Evolutionary conservation across 225 moss, liverwort and hornwort species (phyloP), one percentile per base, ranked within the genome.

Genomic region (Polytrichum formosum): DNA sequence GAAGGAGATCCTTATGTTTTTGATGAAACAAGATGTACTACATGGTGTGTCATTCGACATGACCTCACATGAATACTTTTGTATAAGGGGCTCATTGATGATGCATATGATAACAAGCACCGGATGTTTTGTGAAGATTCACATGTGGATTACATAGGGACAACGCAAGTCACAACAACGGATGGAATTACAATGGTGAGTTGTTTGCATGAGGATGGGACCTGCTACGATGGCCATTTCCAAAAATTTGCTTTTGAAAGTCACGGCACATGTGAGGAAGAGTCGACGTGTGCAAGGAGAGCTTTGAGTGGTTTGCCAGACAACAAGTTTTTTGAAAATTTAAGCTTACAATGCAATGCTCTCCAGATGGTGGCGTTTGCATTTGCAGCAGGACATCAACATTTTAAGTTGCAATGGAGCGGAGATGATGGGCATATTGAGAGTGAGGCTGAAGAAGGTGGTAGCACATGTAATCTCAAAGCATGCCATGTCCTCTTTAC

Each of bases 21-120:
- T 4, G 3, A 71, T 18, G 61, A 5, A 4, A 18, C 20, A 9
- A 16, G 2, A 18, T 27, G 26, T 26, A 61, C 19, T 0, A 26
- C 46, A 3, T 73, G 72, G 65, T 73, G 72, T 54, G 61, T 73
- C 2, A 18, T 73, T 17, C 5, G 25, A 33, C 54, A 54, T n/a
- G 9, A 28, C 7, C 4, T 19, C 1, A 72, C 63, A 63, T 0
- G 26, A 22, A 4, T 71, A 2, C 5, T 20, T 4, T 6, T 71
- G 2, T 63, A 27, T 9, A 23, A 33, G 0, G 61, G 37, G 4
- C 13, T 71, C 7, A 63, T 61, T 1, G 3, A 71, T 5, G 62
- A 71, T 71, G 71, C 0, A 0, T 62, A 63, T 0, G 1, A 8
- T 17, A 71, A 71, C 9, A 71, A 63, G 19, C 4, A n/a, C 8